Base-by-base conservation (phyloP, 176 grass and related monocot species). In the Rhynchospora tenuis region DNA sequence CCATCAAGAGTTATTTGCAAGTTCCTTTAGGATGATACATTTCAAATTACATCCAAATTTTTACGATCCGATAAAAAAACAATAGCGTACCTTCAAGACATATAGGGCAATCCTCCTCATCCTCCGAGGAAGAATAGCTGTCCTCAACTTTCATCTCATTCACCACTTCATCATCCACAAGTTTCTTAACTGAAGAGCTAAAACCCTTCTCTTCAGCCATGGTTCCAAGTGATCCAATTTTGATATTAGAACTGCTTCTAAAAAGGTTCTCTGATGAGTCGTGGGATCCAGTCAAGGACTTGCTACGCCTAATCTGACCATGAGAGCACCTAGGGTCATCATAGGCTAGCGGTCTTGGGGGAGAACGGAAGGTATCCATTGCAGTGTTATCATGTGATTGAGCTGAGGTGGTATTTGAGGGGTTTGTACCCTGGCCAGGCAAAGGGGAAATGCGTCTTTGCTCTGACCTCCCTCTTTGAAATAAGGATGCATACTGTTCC, bases 291-390 rank as follows among this genome's bases (percentile, higher is more conserved):
- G 57, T 69, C 64, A 88, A 87, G 44, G 76, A 70, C 45, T 92
- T 95, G 52, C 63, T 68, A 12, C 64, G 29, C 84, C 43, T 82
- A 83, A 59, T 57, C 12, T n/a, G 73, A 4, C 22, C 77, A 86
- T 81, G 80, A 22, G 54, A 91, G 78, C 86, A 96, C 17, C 43
- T 88, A 43, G 93, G 91, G 81, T 91, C 87, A 23, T 97, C 91
- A 31, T 84, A 97, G 85, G 91, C 86, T 67, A 93, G 84, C 72
- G 94, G 94, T 86, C 85, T 88, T 55, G 94, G 91, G 54, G 91
- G 94, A 31, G 69, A 81, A 5, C 57, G 43, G 51, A 88, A 97
- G 12, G 86, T 93, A 81, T 90, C 84, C 81, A 93, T 75, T 9
- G 4, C 42, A 16, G 78, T 81, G 65, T 88, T 76, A 54, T 83